Percentiles rank a stretch among this genome's conserved stretches.
Conservation (phyloP, 2,329 filamentous ascomycete genomes). For the Lomentospora prolificans region DNA sequence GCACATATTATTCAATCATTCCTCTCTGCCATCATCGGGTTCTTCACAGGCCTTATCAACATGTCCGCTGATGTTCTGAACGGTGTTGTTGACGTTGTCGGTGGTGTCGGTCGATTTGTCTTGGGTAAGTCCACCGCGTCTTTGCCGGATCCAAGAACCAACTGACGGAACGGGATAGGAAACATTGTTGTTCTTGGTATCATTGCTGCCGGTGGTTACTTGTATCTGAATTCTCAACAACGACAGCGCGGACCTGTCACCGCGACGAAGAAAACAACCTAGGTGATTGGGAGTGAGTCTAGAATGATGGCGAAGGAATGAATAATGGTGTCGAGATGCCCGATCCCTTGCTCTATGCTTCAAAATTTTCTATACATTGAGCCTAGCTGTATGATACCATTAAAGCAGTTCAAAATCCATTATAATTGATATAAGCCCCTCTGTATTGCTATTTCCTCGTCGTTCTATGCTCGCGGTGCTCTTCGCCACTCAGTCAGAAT, state of each 20-base stretch:
- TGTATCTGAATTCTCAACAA: neutral
- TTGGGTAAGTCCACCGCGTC: conserved; percentile 20
- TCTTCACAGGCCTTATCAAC: conserved; percentile 26
- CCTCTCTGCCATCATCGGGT: conserved; percentile 22
- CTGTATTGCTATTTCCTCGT: no score
- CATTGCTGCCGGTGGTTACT: neutral
- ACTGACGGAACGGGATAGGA: neutral
- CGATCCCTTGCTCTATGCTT: no score
- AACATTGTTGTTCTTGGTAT: neutral
- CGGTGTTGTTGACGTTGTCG: conserved; percentile 26
- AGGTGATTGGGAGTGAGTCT: no score
- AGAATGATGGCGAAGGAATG: no score
- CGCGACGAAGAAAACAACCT: neutral
- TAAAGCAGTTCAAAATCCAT: no score
- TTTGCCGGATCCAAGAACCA: no score
- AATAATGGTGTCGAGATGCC: no score
- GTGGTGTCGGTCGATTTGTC: conserved; percentile 29
- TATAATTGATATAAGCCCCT: no score
- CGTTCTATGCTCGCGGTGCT: no score
- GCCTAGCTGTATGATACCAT: no score
- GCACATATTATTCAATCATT: conserved; percentile 24
- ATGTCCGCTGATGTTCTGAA: conserved; percentile 24
- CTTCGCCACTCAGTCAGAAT: no score
- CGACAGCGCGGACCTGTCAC: neutral
- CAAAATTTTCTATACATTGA: no score